Conservation (phyloP, 1,284 basidiomycete species). For the Ustilago curta region DNA sequence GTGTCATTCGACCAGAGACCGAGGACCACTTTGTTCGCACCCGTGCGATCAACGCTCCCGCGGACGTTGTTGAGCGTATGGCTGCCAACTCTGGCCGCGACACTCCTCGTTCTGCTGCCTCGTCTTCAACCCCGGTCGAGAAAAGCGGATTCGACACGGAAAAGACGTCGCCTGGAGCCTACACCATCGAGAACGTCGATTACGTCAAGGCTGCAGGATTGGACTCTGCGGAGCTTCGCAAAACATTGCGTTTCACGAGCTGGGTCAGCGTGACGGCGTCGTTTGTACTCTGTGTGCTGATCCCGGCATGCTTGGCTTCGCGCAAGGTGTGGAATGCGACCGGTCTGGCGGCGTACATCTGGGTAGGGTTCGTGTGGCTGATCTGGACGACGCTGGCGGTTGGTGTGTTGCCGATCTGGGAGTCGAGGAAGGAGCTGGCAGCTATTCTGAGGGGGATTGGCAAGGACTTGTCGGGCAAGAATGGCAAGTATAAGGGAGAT, state of each 20-base stretch:
- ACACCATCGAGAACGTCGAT: constrained; percentile 34
- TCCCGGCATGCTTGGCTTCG: constrained; percentile 58
- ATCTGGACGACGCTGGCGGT: constrained; percentile 77
- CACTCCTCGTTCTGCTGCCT: constrained; percentile 12
- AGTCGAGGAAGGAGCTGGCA: constrained; percentile 78
- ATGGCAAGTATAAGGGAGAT: constrained; percentile 22
- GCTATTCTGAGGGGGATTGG: constrained; percentile 76
- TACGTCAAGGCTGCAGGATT: constrained; percentile 54
- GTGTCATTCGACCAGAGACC: constrained; percentile 55
- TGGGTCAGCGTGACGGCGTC: constrained; percentile 50
- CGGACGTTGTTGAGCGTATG: constrained; percentile 39
- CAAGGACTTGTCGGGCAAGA: constrained; percentile 50
- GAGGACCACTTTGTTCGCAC: constrained; percentile 63
- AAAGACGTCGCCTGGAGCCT: constrained; percentile 17
- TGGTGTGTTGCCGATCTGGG: constrained; percentile 85
- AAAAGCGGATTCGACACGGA: constrained; percentile 32
- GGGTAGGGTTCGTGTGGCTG: constrained; percentile 80
- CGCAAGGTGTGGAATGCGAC: constrained; percentile 54
- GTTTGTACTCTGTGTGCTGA: constrained; percentile 54
- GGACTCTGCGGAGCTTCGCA: constrained; percentile 50
- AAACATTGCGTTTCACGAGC: constrained; percentile 38
- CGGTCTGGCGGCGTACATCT: constrained; percentile 64
- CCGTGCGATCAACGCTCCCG: constrained; percentile 62
- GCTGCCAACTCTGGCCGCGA: constrained; percentile 15
- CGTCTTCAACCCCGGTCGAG: constrained; percentile 14